Evolutionary conservation across 225 moss, liverwort and hornwort genomes (phyloP), one percentile per base, ranked within the genome.

Genomic region (Pseudisothecium myosuroides): DNA sequence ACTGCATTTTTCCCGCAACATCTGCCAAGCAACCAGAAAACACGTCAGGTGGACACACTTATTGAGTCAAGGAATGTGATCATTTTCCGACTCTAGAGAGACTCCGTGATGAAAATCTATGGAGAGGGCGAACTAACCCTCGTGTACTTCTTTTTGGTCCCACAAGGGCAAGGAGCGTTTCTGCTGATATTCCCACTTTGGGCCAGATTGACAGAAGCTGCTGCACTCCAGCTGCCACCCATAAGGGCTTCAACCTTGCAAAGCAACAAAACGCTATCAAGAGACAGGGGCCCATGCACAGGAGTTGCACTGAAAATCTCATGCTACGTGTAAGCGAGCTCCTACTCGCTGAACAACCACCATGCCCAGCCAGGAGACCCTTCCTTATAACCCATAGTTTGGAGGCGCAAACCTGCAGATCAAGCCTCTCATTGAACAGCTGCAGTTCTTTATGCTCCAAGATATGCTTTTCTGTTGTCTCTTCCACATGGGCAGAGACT

Each of bases 81-180:
- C 31, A 50, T 56, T 83, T 76, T 61, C 60, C 37, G 62, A 81
- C 32, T 22, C 45, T 8, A 45, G 45, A 59, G 36, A 87, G 49
- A 74, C 84, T 66, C 18, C 18, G 10, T 3, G 41, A 71, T n/a
- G 31, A 45, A 39, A 86, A 87, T 52, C 20, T 78, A 55, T 23
- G 56, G 23, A 91, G 78, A n/a, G 21, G 65, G 60, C 80, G 56
- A 71, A 96, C 81, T 52, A 45, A 89, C 96, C 96, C 98, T 92
- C 90, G 97, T 99, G 90, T 95, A 99, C 84, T 97, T 99, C 92
- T 96, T 97, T 88, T 94, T 94, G 63, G 98, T 97, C 65, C 97
- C 97, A 91, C 98, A 99, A 83, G 95, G 96, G 73, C 98, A 99
- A 84, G 91, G 88, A 24, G 91, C 90, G 86, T 97, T 99, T 82